Percentiles rank a stretch among this genome's conserved stretches.
phyloP scores from a whole-genome alignment of 2,329 filamentous ascomycete species.

The Pseudonectria foliicola region DNA sequence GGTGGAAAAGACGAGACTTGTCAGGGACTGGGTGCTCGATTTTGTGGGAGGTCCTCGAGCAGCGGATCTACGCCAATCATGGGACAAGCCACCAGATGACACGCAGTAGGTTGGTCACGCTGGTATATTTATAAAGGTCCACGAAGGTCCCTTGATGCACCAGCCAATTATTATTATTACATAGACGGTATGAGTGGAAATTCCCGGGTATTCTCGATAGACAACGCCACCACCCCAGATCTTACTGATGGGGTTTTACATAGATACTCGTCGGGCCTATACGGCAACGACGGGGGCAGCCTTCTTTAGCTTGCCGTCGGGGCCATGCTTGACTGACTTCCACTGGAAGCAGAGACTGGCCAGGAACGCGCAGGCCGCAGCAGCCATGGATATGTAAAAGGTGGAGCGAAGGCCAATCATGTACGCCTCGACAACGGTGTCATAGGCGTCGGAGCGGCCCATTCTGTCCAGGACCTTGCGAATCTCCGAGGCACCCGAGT shows the following conservation, averaged over 20 bases:
- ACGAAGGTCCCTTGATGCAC: neutral
- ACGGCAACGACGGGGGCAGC: slow-evolving; percentile 19
- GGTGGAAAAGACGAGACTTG: slow-evolving; percentile 55
- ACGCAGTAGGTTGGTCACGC: slow-evolving; percentile 24
- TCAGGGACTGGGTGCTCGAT: slow-evolving; percentile 66
- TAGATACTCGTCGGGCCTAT: slow-evolving; percentile 5
- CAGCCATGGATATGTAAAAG: slow-evolving; percentile 45
- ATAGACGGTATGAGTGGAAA: slow-evolving; percentile 13
- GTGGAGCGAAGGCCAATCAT: slow-evolving; percentile 42
- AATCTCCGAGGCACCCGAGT: slow-evolving; percentile 46
- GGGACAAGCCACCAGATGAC: slow-evolving; percentile 36
- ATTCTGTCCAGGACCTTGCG: slow-evolving; percentile 35
- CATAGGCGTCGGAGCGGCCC: slow-evolving; percentile 33
- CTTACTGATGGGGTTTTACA: too few relatives aligned
- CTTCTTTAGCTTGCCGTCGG: slow-evolving; percentile 20
- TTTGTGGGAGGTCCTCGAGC: slow-evolving; percentile 49
- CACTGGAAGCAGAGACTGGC: slow-evolving; percentile 39
- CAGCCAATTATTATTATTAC: neutral
- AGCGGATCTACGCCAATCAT: slow-evolving; percentile 18
- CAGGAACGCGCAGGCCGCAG: slow-evolving; percentile 39
- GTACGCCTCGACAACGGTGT: slow-evolving; percentile 40
- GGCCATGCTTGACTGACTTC: slow-evolving; percentile 46
- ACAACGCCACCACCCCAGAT: slow-evolving; percentile 12
- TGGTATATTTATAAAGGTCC: neutral
- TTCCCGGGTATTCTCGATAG: slow-evolving; percentile 19